These are phyloP conservation scores for Rhizopogon roseolus DNA, from an alignment of 768 basidiomycete genomes.

Conservation along the genomic window DNA sequence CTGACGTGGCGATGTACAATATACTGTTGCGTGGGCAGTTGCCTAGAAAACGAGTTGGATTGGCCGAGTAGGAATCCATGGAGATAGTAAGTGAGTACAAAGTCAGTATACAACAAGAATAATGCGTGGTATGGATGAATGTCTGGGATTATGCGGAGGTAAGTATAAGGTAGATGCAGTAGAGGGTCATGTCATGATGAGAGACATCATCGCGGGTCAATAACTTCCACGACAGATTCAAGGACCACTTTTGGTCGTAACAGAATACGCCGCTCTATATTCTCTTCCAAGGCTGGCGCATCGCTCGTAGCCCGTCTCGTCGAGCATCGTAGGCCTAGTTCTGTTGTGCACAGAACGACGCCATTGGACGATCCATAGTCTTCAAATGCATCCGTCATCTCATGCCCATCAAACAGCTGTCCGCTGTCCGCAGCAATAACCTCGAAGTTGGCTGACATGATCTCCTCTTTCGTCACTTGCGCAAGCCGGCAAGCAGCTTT, in stretches of 20 bases:
- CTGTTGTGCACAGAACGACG: constrained; percentile 61
- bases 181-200: not conserved
- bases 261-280: constrained; percentile 53
- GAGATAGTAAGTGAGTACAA: constrained; percentile 9
- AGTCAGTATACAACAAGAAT: constrained; percentile 5
- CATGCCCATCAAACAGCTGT: constrained; percentile 40
- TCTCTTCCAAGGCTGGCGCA: constrained; percentile 31
- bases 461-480: constrained; percentile 63
- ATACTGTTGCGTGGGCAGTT: too few species aligned
- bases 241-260: constrained; percentile 73
- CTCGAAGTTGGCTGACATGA: constrained; percentile 75
- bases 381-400: constrained; percentile 62
- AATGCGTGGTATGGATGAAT: not conserved
- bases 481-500: constrained; percentile 60
- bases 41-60: too few species aligned
- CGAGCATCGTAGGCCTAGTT: constrained; percentile 64
- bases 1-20: too few species aligned
- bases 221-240: constrained; percentile 58
- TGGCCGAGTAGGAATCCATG: too few species aligned
- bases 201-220: constrained; percentile 29
- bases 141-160: not conserved
- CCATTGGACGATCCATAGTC: constrained; percentile 49
- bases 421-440: constrained; percentile 57
- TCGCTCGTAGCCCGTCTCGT: constrained; percentile 36
- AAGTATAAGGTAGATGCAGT: not conserved